Evolutionary conservation across 1,284 basidiomycete species (phyloP).

Genomic region (Microbotryum intermedium): DNA sequence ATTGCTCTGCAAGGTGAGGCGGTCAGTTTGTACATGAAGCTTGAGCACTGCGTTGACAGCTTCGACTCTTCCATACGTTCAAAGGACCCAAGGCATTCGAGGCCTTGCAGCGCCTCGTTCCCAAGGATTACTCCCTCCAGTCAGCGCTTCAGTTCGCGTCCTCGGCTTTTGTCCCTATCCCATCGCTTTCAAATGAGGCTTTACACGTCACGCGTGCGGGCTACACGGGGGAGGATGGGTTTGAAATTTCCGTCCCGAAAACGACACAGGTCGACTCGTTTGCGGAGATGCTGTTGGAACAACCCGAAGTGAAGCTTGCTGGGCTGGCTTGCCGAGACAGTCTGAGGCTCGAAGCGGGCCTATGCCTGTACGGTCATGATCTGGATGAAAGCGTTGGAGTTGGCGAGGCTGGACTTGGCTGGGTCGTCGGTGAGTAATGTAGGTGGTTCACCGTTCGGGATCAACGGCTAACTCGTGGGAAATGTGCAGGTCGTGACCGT

Average conservation of each 20-base stretch:
- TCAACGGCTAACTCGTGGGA: background rate
- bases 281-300: conserved; percentile 18
- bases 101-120: conserved; percentile 63
- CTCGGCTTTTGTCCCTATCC: conserved; percentile 65
- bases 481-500: conserved; percentile 62
- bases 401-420: conserved; percentile 73
- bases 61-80: background rate
- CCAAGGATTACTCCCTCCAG: conserved; percentile 51
- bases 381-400: conserved; percentile 76
- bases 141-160: conserved; percentile 70
- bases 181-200: conserved; percentile 53
- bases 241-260: conserved; percentile 55
- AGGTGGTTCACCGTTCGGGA: background rate
- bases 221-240: conserved; percentile 98
- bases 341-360: conserved; percentile 88
- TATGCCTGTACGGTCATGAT: conserved; percentile 95
- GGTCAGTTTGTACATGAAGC: background rate
- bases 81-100: conserved; percentile 68
- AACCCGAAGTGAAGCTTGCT: conserved; percentile 63
- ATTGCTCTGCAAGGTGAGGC: conserved; percentile 67
- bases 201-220: conserved; percentile 87
- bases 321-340: conserved; percentile 91
- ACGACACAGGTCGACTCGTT: conserved; percentile 7
- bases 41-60: background rate
- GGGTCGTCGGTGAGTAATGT: conserved; percentile 71